These are phyloP conservation scores for Byssothecium circinans DNA, from an alignment of 2,329 filamentous ascomycete species.

Conservation along the genomic window DNA sequence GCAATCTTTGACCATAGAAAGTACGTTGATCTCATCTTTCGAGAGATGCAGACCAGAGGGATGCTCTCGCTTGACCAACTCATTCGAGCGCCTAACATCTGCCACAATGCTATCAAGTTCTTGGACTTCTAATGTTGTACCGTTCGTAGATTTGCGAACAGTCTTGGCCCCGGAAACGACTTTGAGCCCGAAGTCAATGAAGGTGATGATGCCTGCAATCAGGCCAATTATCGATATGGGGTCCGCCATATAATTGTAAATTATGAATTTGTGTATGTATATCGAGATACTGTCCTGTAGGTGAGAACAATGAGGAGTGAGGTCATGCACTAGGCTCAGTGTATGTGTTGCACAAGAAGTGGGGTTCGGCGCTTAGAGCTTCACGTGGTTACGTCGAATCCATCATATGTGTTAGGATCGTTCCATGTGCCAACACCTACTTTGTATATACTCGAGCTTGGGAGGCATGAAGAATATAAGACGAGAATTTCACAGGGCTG, in stretches of 20 bases:
- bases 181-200: constrained; percentile 12
- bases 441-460: background rate
- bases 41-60: background rate
- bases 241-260: too few relatives aligned
- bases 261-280: background rate
- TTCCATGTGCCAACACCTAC: background rate
- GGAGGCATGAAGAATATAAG: background rate
- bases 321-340: too few relatives aligned
- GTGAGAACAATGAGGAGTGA: background rate
- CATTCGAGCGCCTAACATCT: background rate
- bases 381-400: background rate
- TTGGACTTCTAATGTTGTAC: background rate
- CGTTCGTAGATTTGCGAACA: constrained; percentile 1
- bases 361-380: background rate
- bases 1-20: constrained; percentile 5
- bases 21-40: constrained; percentile 5
- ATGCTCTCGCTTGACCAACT: constrained; percentile 1
- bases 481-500: background rate
- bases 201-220: constrained; percentile 8
- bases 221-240: constrained; percentile 9
- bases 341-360: background rate
- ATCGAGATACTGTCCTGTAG: too few relatives aligned
- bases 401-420: background rate
- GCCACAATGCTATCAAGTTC: constrained; percentile 4
- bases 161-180: constrained; percentile 2